Evolutionary conservation across 1,284 basidiomycete species (phyloP).

Genomic region (Pseudomicrostroma phylloplanum): DNA sequence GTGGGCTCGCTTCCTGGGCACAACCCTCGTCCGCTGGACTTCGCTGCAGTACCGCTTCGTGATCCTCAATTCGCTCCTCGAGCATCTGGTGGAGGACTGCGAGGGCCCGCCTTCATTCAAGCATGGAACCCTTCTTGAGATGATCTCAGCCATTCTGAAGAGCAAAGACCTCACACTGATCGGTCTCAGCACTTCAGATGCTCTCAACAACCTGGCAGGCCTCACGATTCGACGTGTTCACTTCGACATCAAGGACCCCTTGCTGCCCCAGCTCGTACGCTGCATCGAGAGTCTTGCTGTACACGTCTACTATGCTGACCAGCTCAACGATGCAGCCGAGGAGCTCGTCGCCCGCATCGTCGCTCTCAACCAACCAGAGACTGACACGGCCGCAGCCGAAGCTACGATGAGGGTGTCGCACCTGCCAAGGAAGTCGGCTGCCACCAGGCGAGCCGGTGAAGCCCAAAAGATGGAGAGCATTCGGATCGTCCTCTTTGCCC

Average conservation of each 20-base stretch:
- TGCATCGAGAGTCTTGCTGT: conserved; percentile 77
- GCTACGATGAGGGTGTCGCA: conserved; percentile 11
- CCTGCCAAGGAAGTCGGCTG: conserved; percentile 51
- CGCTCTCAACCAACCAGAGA: conserved; percentile 63
- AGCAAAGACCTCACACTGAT: conserved; percentile 69
- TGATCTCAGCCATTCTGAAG: conserved; percentile 73
- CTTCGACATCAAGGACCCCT: conserved; percentile 55
- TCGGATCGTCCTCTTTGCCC: conserved; percentile 65
- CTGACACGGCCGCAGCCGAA: conserved; percentile 51
- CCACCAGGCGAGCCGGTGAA: neutral
- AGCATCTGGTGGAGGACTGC: conserved; percentile 66
- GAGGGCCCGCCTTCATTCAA: conserved; percentile 60
- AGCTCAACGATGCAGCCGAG: conserved; percentile 84
- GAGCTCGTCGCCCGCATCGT: conserved; percentile 75
- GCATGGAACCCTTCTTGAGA: conserved; percentile 67
- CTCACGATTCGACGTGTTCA: conserved; percentile 68
- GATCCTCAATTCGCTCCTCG: conserved; percentile 76
- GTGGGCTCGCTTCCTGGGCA: conserved; percentile 76
- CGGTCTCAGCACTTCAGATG: conserved; percentile 84
- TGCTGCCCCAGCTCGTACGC: conserved; percentile 67
- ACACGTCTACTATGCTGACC: conserved; percentile 92
- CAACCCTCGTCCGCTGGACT: conserved; percentile 71
- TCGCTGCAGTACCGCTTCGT: conserved; percentile 87
- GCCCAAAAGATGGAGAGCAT: conserved; percentile 60
- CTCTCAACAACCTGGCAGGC: conserved; percentile 60